Evolutionary conservation across 2,329 filamentous ascomycete species (phyloP).

Genomic region (Alternaria hordeiaustralica): DNA sequence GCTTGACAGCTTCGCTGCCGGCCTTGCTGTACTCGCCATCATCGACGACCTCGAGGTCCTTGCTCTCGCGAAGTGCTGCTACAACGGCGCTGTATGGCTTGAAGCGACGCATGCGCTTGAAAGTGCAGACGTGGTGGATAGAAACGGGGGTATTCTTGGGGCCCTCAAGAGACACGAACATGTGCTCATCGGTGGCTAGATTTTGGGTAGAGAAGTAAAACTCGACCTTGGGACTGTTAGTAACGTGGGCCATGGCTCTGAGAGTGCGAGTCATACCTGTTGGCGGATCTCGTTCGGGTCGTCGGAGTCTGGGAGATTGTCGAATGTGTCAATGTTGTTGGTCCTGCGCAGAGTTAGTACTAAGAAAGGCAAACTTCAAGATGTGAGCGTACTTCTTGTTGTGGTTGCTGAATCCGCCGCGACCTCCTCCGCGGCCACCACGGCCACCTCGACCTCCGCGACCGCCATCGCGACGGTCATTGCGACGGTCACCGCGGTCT

Average conservation of each 20-base stretch:
- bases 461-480: constrained; percentile 8
- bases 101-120: constrained; percentile 97
- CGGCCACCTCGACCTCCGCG: constrained; percentile 22
- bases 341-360: constrained; percentile 21
- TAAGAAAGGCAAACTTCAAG: not conserved
- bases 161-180: constrained; percentile 80
- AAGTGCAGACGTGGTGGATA: constrained; percentile 78
- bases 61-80: constrained; percentile 79
- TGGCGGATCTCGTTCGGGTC: constrained; percentile 83
- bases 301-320: constrained; percentile 69
- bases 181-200: constrained; percentile 84
- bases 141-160: constrained; percentile 80
- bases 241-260: not conserved
- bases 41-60: constrained; percentile 74
- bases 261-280: constrained; percentile 64
- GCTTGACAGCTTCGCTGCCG: constrained; percentile 60
- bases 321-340: constrained; percentile 41
- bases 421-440: constrained; percentile 23
- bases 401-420: constrained; percentile 25
- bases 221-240: constrained; percentile 70
- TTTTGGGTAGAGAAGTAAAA: constrained; percentile 97
- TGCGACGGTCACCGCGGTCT: constrained; percentile 18
- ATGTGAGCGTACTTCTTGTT: constrained; percentile 20
- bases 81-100: constrained; percentile 85
- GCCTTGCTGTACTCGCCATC: constrained; percentile 65